A percentile compares a stretch with the other conserved stretches of the same genome.
phyloP scores from a whole-genome alignment of 1,139 yeast genomes.

The Geotrichum candidum region DNA sequence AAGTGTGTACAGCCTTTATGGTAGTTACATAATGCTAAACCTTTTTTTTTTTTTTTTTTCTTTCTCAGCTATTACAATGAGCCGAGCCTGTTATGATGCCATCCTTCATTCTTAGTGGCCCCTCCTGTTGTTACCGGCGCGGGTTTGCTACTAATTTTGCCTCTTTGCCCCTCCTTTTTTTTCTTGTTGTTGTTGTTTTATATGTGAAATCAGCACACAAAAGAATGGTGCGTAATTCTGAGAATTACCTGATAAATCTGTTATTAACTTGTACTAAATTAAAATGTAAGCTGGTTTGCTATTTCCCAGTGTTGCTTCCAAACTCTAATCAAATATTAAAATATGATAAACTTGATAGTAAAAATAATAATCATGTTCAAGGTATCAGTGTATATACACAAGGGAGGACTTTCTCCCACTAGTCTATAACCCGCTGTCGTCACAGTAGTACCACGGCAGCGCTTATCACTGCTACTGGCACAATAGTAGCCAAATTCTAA shows the following conservation, averaged over 20 bases:
- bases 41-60: too few species aligned
- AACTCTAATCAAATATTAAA: neutral
- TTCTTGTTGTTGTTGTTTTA: neutral
- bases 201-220: neutral
- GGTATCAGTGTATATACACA: too few species aligned
- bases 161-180: neutral
- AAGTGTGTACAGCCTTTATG: neutral
- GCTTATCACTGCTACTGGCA: too few species aligned
- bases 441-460: too few species aligned
- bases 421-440: too few species aligned
- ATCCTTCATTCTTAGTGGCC: neutral
- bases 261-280: slow-evolving; percentile 1
- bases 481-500: too few species aligned
- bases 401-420: too few species aligned
- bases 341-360: too few species aligned
- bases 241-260: slow-evolving; percentile 2
- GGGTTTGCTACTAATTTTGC: too few species aligned
- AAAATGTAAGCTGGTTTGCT: neutral
- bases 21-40: neutral
- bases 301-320: neutral
- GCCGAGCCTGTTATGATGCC: too few species aligned
- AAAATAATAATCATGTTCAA: too few species aligned
- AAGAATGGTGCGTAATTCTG: slow-evolving; percentile 1
- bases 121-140: neutral
- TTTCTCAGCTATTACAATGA: neutral